Evolutionary conservation across 495 filamentous ascomycete species (phyloP).

Genomic region (Chaetomidium leptoderma): DNA sequence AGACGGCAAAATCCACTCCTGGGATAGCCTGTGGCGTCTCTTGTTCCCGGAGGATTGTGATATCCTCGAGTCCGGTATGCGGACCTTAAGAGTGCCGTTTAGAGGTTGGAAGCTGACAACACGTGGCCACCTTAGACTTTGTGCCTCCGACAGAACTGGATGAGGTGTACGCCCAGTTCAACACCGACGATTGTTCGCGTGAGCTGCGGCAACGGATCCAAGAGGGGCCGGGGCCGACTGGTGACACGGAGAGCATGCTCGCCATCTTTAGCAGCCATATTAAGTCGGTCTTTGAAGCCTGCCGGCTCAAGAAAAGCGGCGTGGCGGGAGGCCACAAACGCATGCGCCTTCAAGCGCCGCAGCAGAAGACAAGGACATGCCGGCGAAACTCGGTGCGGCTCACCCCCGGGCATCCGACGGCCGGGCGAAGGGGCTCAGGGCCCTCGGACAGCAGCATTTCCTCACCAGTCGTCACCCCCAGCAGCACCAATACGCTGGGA

Average conservation of each 20-base stretch:
- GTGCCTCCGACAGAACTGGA: slow-evolving; percentile 31
- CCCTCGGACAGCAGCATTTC: background rate
- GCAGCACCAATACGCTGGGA: background rate
- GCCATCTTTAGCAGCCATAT: slow-evolving; percentile 14
- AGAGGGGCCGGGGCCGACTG: background rate
- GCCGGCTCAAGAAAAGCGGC: background rate
- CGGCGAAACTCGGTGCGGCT: background rate
- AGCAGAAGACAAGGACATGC: background rate
- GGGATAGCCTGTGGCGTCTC: slow-evolving; percentile 26
- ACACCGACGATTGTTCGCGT: background rate
- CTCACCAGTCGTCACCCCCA: background rate
- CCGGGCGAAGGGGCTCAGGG: background rate
- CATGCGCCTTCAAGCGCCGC: background rate
- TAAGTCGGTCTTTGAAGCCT: slow-evolving; percentile 2
- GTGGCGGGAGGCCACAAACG: background rate
- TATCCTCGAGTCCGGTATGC: slow-evolving; percentile 21
- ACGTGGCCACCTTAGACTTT: slow-evolving; percentile 21
- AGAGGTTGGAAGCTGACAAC: background rate
- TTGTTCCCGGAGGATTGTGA: slow-evolving; percentile 23
- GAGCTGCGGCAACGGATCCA: slow-evolving; percentile 3
- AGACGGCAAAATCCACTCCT: slow-evolving; percentile 27
- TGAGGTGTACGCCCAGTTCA: slow-evolving; percentile 27
- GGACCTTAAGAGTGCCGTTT: background rate
- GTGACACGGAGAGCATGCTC: background rate
- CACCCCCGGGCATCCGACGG: background rate